These are phyloP conservation scores for Pyrenopolyporus hunteri DNA, from an alignment of 495 filamentous ascomycete genomes.

Conservation along the genomic window DNA sequence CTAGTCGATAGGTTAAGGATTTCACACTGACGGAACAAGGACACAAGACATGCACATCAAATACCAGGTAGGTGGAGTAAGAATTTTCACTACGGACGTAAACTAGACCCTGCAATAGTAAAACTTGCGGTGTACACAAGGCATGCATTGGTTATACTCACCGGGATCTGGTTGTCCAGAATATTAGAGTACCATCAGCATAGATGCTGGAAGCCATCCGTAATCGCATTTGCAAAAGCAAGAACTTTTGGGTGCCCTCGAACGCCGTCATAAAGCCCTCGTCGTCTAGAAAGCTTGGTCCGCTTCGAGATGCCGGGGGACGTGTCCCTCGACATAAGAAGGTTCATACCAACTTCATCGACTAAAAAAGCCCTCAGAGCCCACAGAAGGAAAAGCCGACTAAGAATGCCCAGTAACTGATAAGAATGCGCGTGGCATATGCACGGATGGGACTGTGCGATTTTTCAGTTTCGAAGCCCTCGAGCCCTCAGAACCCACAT, in stretches of 20 bases:
- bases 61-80: too few relatives aligned
- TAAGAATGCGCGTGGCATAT: slow-evolving; percentile 41
- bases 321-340: slow-evolving; percentile 44
- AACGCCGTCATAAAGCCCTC: slow-evolving; percentile 46
- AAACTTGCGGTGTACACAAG: slow-evolving; percentile 7
- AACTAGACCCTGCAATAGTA: too few relatives aligned
- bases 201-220: slow-evolving; percentile 13
- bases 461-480: slow-evolving; percentile 31
- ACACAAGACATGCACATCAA: too few relatives aligned
- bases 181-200: slow-evolving; percentile 4
- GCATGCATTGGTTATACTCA: slow-evolving; percentile 37
- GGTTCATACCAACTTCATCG: slow-evolving; percentile 50
- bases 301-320: slow-evolving; percentile 46
- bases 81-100: not conserved
- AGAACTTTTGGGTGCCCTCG: slow-evolving; percentile 30
- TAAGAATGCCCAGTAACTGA: slow-evolving; percentile 17
- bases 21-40: too few relatives aligned
- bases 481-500: slow-evolving; percentile 49
- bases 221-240: slow-evolving; percentile 21
- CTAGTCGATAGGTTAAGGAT: too few relatives aligned
- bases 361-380: slow-evolving; percentile 49
- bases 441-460: slow-evolving; percentile 20
- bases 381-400: slow-evolving; percentile 52
- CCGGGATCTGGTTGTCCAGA: slow-evolving; percentile 8
- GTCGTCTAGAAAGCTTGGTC: slow-evolving; percentile 47